Evolutionary conservation across 352 stramenopile species (phyloP).

Genomic region (Phytopythium litorale): DNA sequence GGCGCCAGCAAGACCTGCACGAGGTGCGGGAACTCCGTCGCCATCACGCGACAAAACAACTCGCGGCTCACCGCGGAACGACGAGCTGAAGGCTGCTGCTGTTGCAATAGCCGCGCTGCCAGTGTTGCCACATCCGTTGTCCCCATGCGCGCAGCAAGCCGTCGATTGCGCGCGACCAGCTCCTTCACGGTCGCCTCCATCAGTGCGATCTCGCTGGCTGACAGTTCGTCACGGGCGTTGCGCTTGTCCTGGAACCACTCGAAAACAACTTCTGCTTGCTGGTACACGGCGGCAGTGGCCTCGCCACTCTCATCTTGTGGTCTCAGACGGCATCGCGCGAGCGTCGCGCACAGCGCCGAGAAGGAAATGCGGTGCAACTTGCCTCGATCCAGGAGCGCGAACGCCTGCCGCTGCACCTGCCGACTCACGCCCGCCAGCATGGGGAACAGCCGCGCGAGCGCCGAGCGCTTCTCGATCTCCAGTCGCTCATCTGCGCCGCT

Average conservation of each 20-base stretch:
- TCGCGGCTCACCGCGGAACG: not conserved
- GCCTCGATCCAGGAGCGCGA: conserved; percentile 46
- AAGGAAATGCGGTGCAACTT: conserved; percentile 48
- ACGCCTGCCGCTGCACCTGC: conserved; percentile 32
- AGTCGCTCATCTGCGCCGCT: conserved; percentile 38
- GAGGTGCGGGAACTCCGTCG: conserved; percentile 19
- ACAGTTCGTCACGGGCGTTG: not conserved
- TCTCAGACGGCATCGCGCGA: conserved; percentile 31
- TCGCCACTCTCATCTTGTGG: not conserved
- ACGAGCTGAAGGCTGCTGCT: not conserved
- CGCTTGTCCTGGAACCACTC: conserved; percentile 49
- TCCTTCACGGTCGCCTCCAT: conserved; percentile 28
- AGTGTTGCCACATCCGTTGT: not conserved
- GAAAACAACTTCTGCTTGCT: conserved; percentile 53
- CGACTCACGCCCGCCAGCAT: conserved; percentile 27
- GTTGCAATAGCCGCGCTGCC: not conserved
- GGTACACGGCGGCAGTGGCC: conserved; percentile 9
- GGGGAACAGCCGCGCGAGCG: conserved; percentile 61
- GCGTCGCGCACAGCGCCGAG: conserved; percentile 55
- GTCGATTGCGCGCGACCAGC: conserved; percentile 23
- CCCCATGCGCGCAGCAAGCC: not conserved
- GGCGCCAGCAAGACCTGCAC: conserved; percentile 45
- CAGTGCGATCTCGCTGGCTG: conserved; percentile 15
- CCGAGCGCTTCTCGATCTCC: conserved; percentile 28
- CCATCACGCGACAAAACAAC: conserved; percentile 1